These are phyloP conservation scores for Artemisia argyi DNA, from an alignment of 129 eudicot genomes.

Conservation along the genomic window DNA sequence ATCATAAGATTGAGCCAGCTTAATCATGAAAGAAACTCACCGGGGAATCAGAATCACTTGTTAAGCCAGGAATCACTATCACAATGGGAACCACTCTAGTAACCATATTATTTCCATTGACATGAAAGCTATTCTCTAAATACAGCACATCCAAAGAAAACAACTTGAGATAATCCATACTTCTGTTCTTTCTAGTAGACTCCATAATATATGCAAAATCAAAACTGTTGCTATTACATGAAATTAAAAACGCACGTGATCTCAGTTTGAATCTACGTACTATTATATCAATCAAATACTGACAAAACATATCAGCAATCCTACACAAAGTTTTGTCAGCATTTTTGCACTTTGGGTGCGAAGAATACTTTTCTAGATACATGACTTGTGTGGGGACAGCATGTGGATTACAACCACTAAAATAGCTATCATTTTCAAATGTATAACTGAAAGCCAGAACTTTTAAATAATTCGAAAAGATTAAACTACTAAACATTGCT, in stretches of 20 bases:
- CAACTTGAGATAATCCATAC: neutral
- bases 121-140: constrained; percentile 30
- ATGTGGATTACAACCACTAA: neutral
- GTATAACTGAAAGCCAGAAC: constrained; percentile 7
- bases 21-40: constrained; percentile 41
- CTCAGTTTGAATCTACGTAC: neutral
- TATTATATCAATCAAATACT: too few species aligned
- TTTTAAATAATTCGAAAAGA: constrained; percentile 1
- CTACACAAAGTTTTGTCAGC: too few species aligned
- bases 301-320: too few species aligned
- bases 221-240: neutral
- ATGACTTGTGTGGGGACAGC: too few species aligned
- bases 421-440: neutral
- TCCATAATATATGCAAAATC: neutral
- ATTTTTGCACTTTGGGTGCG: too few species aligned
- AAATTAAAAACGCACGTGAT: neutral
- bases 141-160: constrained; percentile 14
- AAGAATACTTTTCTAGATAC: too few species aligned
- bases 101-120: constrained; percentile 39
- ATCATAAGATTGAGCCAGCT: too few species aligned
- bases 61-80: constrained; percentile 81
- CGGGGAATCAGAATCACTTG: constrained; percentile 68
- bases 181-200: neutral
- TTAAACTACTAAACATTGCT: neutral
- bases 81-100: constrained; percentile 50